These are phyloP conservation scores for Allantophomopsis cytisporea DNA, from an alignment of 2,329 filamentous ascomycete genomes.

Conservation along the genomic window DNA sequence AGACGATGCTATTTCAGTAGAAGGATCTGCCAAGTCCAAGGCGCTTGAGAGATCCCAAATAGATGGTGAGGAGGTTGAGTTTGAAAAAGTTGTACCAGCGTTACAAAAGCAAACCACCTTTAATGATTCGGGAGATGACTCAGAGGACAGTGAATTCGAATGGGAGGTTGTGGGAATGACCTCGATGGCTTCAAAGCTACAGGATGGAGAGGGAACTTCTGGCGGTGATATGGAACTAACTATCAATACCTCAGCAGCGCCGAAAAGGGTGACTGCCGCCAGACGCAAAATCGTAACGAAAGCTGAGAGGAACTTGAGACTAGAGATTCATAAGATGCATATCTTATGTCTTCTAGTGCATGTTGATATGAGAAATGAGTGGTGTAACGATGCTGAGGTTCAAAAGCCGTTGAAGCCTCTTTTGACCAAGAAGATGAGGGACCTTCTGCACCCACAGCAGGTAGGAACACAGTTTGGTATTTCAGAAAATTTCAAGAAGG, in stretches of 20 bases:
- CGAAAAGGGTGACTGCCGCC: slow-evolving; percentile 4
- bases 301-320: slow-evolving; percentile 39
- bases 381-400: slow-evolving; percentile 68
- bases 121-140: slow-evolving; percentile 36
- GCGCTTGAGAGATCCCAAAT: slow-evolving; percentile 5
- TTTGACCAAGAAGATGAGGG: slow-evolving; percentile 50
- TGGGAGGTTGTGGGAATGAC: slow-evolving; percentile 45
- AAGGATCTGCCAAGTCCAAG: slow-evolving; percentile 4
- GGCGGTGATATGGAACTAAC: slow-evolving; percentile 17
- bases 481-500: slow-evolving; percentile 65
- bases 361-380: slow-evolving; percentile 63
- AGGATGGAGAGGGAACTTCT: slow-evolving; percentile 13
- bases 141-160: slow-evolving; percentile 40
- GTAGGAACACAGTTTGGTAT: slow-evolving; percentile 60
- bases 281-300: slow-evolving; percentile 34
- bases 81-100: slow-evolving; percentile 16
- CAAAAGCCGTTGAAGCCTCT: slow-evolving; percentile 54
- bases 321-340: slow-evolving; percentile 79
- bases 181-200: slow-evolving; percentile 16
- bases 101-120: slow-evolving; percentile 22
- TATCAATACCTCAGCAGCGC: slow-evolving; percentile 14
- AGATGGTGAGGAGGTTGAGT: slow-evolving; percentile 13
- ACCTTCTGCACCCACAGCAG: slow-evolving; percentile 54
- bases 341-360: slow-evolving; percentile 73
- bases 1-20: slow-evolving; percentile 3